Evolutionary conservation across 768 basidiomycete genomes (phyloP), one percentile per base, ranked within the genome.

Genomic region (Psilocybe cubensis): DNA sequence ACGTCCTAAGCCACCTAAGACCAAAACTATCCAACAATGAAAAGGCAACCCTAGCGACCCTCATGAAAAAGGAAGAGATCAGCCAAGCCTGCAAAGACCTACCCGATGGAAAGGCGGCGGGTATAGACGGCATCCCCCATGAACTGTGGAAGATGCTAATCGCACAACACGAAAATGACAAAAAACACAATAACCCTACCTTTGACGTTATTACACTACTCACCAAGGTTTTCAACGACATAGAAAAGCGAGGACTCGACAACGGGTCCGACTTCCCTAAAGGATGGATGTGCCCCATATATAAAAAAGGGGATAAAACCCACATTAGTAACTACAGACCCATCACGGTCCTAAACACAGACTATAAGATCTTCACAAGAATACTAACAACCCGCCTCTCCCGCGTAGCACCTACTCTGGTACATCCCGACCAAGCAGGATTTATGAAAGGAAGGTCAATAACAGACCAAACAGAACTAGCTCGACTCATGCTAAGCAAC

Each of bases 61-160:
- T 28, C 11, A 42, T 63, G 14, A 59, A 51, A 0, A 21, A 59
- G 28, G 33, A 61, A 1, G 61, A 74, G 35, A 24, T 14, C 20
- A 3, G 64, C 63, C 0, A 40, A 72, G 14, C 35, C 3, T 38
- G 35, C 24, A 56, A 25, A 18, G 33, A 42, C 0, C 35, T 65
- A 6, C 51, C 63, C 35, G 60, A 63, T 14, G 63, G 68, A 0
- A 72, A 61, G 4, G 61, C 74, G 0, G 14, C 71, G 0, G 68
- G 72, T 0, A 9, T 70, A 3, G 66, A 76, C 44, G 62, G 71
- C 0, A 46, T 72, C 0, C 57, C 69, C 12, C 64, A 71, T n/a
- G 70, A 76, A 31, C 17, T 73, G 0, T 74, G 68, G 66, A 72
- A 69, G 44, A 52, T 25, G 0, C 57, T 68, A 2, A 12, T 35